These are phyloP conservation scores for Cercophora scortea DNA, from an alignment of 495 filamentous ascomycete species.

Conservation along the genomic window DNA sequence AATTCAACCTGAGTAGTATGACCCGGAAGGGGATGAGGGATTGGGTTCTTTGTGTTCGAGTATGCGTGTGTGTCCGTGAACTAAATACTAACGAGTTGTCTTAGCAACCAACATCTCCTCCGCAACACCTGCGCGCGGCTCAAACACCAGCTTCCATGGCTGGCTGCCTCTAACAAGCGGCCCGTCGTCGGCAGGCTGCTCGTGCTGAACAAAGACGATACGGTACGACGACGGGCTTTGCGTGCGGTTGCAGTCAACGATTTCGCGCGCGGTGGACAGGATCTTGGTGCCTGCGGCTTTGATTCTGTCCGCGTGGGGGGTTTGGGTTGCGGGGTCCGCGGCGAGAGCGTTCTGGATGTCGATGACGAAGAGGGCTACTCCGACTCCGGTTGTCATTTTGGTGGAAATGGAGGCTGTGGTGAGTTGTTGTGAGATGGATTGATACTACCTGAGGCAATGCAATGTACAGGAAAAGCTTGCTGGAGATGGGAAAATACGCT, in stretches of 20 bases:
- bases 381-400: not conserved
- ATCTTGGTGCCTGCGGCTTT: conserved; percentile 3
- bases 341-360: conserved; percentile 27
- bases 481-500: too few relatives aligned
- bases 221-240: not conserved
- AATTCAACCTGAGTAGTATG: too few relatives aligned
- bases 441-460: too few relatives aligned
- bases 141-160: conserved; percentile 26
- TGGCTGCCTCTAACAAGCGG: conserved; percentile 13
- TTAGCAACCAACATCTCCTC: conserved; percentile 18
- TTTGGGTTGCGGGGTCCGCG: conserved; percentile 10
- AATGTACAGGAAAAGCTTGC: too few relatives aligned
- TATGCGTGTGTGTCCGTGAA: not conserved
- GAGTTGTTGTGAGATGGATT: too few relatives aligned
- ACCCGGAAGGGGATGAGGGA: too few relatives aligned
- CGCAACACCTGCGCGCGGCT: conserved; percentile 4
- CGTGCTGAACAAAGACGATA: conserved; percentile 27
- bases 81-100: conserved; percentile 14
- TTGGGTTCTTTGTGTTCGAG: too few relatives aligned
- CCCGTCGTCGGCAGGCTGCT: conserved; percentile 16
- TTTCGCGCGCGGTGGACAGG: conserved; percentile 4
- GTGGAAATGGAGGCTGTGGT: too few relatives aligned
- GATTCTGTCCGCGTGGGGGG: conserved; percentile 17
- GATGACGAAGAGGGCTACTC: conserved; percentile 21
- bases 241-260: not conserved